Evolutionary conservation across 2,329 filamentous ascomycete genomes (phyloP), one percentile per base, ranked within the genome.

Genomic region (Colletotrichum neosansevieriae): DNA sequence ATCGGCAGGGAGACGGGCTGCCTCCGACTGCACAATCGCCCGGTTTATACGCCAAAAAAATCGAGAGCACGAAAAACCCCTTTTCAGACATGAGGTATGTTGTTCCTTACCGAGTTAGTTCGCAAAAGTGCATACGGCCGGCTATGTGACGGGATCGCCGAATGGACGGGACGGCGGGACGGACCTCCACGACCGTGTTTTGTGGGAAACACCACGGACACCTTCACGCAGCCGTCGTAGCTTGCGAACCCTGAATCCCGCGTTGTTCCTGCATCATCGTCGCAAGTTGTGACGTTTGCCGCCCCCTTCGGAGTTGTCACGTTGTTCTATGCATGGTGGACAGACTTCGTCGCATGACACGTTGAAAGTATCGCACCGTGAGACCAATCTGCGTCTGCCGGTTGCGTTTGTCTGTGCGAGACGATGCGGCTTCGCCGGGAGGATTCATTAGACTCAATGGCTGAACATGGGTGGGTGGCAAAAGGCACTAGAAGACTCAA

Each of bases 151-250:
- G n/a, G n/a, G n/a, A n/a, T n/a, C n/a, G n/a, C n/a, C n/a, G n/a
- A n/a, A n/a, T n/a, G n/a, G 21, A 2, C 21, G 21, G 21, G 21
- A 21, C 47, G 44, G 57, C 34, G 11, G 32, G 38, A 45, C 29
- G 32, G 42, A 50, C 51, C 32, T 40, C 51, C 32, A 9, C 9
- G 6, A 29, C 7, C 29, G 29, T 29, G 29, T 29, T 9, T 2
- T 21, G 29, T 29, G 34, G 51, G 34, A 1, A 54, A 15, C 51
- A 38, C 38, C 19, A 45, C 13, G 19, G 15, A 3, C 15, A 40
- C 47, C 38, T 38, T 19, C 53, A 38, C 45, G 59, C 58, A 58
- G 51, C 32, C n/a, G 60, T 54, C 45, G 11, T 21, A 53, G n/a
- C 17, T 54, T 64, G 59, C 64, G 53, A 64, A 32, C 51, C 15